Conservation (phyloP, 2,329 filamentous ascomycete species). For the Fonsecaea pugnacius region DNA sequence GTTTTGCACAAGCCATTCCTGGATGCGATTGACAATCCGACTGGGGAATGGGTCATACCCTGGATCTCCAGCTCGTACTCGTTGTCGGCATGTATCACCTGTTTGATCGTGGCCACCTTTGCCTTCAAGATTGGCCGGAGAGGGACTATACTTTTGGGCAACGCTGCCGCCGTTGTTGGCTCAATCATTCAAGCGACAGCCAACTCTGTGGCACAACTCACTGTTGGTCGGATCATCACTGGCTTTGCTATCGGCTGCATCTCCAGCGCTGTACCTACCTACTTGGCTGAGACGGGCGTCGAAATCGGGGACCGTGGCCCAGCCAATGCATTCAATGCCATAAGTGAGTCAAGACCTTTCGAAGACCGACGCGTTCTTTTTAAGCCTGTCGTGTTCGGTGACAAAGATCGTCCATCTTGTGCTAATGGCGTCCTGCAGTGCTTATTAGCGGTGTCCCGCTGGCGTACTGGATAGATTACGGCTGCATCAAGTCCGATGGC, state of each 20-base stretch:
- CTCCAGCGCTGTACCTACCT: conserved; percentile 40
- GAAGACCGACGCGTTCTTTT: neutral
- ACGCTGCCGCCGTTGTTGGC: conserved; percentile 40
- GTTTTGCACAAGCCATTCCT: conserved; percentile 41
- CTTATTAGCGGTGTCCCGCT: conserved; percentile 38
- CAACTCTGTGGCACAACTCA: conserved; percentile 41
- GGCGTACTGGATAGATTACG: conserved; percentile 45
- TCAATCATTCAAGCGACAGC: conserved; percentile 40
- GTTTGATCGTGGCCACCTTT: conserved; percentile 38
- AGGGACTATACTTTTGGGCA: conserved; percentile 39
- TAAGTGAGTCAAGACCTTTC: conserved; percentile 27
- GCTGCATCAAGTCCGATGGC: conserved; percentile 40
- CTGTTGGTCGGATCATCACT: conserved; percentile 25
- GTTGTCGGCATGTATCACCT: conserved; percentile 36
- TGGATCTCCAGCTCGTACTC: conserved; percentile 41
- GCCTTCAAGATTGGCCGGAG: conserved; percentile 38
- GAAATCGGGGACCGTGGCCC: conserved; percentile 38
- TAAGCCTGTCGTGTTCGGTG: neutral
- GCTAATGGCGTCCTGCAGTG: conserved; percentile 19
- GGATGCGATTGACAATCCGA: conserved; percentile 38
- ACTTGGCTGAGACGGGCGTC: conserved; percentile 42
- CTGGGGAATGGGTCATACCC: conserved; percentile 32
- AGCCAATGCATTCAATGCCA: conserved; percentile 39
- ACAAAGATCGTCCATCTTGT: neutral
- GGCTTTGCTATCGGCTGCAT: conserved; percentile 44